Evolutionary conservation across 2,329 filamentous ascomycete species (phyloP), one percentile per base, ranked within the genome.

Genomic region (Cadophora sp.): DNA sequence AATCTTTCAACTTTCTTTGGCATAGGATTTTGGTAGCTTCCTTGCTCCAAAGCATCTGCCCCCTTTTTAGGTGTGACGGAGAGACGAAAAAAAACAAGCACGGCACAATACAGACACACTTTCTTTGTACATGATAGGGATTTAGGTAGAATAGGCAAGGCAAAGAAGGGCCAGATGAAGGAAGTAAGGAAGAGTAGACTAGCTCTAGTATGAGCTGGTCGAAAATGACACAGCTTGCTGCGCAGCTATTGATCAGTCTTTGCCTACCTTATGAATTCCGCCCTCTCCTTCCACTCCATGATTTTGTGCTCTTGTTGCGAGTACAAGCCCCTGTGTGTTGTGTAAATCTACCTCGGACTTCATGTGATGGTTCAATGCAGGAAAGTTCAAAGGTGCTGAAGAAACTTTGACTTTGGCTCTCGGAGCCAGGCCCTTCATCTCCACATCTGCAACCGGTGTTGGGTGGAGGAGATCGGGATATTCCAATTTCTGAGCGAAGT

Each of bases 61-160:
- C n/a, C 18, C 50, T 51, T 60, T 60, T 27, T 27, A 24, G 11
- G 7, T 58, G 13, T 20, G 11, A 43, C 7, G 22, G 5, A 45
- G 43, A 27, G 4, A 36, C 3, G 20, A 41, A 39, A 18, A 39
- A 18, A 47, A 48, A 8, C 18, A n/a, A 45, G 47, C 41, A 48
- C 33, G 20, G 20, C 9, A 48, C 41, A 48, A 30, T 24, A 48
- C 24, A 48, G 24, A 20, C 24, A 58, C 14, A 30, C 51, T 45
- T 66, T 66, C 59, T 58, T 64, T 64, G 65, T 64, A 67, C 48
- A 61, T 66, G 14, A 33, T 69, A 65, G 66, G 41, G 55, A 63
- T 48, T 69, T 69, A 64, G 72, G 66, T 58, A 69, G 68, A 64
- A 50, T 62, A 62, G 62, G 68, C 56, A 43, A 48, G 60, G 59